These are phyloP conservation scores for Pyricularia pennisetigena DNA, from an alignment of 2,329 filamentous ascomycete species.

Conservation along the genomic window DNA sequence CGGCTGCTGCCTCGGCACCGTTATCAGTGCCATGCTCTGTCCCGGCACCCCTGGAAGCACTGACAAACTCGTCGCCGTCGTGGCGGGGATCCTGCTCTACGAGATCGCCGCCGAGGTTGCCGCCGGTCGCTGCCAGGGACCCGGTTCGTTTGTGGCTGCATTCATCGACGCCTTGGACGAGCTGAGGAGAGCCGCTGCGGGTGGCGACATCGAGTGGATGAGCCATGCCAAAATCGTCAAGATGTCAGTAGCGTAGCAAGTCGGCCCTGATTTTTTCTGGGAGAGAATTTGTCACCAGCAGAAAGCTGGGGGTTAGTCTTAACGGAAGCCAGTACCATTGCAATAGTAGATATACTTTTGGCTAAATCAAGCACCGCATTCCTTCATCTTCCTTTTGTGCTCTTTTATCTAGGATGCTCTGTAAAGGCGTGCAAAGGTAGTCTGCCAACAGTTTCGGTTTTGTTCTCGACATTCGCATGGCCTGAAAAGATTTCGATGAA, in stretches of 20 bases:
- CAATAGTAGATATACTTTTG: not conserved
- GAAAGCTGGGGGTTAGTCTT: not conserved
- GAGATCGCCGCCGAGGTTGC: conserved; percentile 63
- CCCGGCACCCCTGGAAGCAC: not conserved
- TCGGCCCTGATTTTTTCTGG: not conserved
- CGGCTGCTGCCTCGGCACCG: conserved; percentile 78
- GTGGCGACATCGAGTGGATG: conserved; percentile 11
- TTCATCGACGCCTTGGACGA: conserved; percentile 64
- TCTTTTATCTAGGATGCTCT: too few species aligned
- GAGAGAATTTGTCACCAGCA: not conserved
- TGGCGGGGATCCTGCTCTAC: conserved; percentile 68
- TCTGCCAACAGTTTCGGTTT: too few species aligned
- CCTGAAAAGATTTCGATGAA: not conserved
- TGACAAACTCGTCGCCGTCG: conserved; percentile 61
- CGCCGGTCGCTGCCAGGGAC: conserved; percentile 62
- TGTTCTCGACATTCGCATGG: too few species aligned
- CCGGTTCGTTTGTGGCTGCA: conserved; percentile 76
- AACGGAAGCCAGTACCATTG: not conserved
- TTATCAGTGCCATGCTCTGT: conserved; percentile 60
- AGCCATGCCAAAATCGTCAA: not conserved
- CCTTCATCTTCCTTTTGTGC: too few species aligned
- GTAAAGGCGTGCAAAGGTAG: too few species aligned
- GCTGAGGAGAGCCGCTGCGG: conserved; percentile 17
- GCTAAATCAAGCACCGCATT: too few species aligned
- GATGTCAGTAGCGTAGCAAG: not conserved